Evolutionary conservation across 441 rosid genomes (phyloP).

Genomic region (Daphne laureola): DNA sequence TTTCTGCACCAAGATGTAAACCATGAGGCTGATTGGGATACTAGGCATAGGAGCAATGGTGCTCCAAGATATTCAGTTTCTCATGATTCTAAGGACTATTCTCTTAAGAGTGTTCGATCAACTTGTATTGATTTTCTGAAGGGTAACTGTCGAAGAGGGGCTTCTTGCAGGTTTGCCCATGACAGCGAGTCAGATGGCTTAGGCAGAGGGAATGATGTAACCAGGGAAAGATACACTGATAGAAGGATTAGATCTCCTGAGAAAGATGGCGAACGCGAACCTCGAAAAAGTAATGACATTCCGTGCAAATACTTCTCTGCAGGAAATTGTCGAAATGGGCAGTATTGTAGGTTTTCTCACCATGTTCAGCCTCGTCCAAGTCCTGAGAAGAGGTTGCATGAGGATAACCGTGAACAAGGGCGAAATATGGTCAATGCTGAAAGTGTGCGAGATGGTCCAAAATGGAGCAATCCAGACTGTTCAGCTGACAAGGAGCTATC

Average conservation of each 20-base stretch:
- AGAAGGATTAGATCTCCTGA: slow-evolving; percentile 39
- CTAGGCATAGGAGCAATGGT: slow-evolving; percentile 39
- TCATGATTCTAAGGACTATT: slow-evolving; percentile 41
- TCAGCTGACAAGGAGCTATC: slow-evolving; percentile 9
- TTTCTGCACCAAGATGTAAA: slow-evolving; percentile 43
- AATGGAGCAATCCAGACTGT: slow-evolving; percentile 32
- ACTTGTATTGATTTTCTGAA: slow-evolving; percentile 37
- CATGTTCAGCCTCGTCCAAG: slow-evolving; percentile 32
- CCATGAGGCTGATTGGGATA: slow-evolving; percentile 52
- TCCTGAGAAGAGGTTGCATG: slow-evolving; percentile 48
- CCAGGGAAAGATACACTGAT: slow-evolving; percentile 37
- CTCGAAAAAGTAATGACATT: slow-evolving; percentile 37
- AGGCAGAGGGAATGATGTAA: slow-evolving; percentile 28
- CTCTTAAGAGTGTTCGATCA: slow-evolving; percentile 37
- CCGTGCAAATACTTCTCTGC: slow-evolving; percentile 72
- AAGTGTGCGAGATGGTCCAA: slow-evolving; percentile 35
- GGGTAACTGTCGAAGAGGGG: slow-evolving; percentile 47
- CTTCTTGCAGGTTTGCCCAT: slow-evolving; percentile 43
- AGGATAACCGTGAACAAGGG: slow-evolving; percentile 29
- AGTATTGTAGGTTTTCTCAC: slow-evolving; percentile 73
- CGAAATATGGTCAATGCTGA: slow-evolving; percentile 29
- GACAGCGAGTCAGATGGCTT: slow-evolving; percentile 31
- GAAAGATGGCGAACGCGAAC: slow-evolving; percentile 39
- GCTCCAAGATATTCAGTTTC: slow-evolving; percentile 36
- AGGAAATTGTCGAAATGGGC: slow-evolving; percentile 75